These are phyloP conservation scores for Mycena sp. DNA, from an alignment of 1,284 basidiomycete species.

Conservation along the genomic window DNA sequence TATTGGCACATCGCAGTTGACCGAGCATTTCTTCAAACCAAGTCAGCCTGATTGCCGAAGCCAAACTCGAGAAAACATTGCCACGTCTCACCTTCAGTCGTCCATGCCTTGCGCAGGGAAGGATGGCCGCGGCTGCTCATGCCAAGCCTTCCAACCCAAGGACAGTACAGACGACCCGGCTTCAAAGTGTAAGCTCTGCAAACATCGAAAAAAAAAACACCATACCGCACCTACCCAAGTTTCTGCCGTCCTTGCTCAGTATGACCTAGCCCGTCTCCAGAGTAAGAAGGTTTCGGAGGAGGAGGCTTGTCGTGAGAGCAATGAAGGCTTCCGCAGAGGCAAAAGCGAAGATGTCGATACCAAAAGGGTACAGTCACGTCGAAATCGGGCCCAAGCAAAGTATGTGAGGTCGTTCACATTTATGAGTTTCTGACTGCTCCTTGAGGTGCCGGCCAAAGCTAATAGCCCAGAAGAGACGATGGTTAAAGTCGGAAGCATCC, in stretches of 20 bases:
- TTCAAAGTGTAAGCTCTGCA: background rate
- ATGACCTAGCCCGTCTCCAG: background rate
- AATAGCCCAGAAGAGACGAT: background rate
- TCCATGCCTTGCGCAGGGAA: background rate
- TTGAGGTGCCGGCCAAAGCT: background rate
- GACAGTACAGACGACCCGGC: background rate
- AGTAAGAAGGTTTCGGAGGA: background rate
- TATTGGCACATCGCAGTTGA: no score
- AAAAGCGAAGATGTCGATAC: background rate
- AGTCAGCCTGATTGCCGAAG: background rate
- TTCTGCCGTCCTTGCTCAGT: background rate
- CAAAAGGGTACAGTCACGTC: background rate
- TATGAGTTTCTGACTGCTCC: background rate
- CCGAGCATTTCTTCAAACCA: no score
- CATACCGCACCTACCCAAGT: background rate
- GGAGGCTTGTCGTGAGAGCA: background rate
- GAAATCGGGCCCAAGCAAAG: background rate
- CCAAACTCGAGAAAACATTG: constrained; percentile 7
- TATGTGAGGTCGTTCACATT: background rate
- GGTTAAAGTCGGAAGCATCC: background rate
- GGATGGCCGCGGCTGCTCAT: background rate
- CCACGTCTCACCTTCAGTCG: background rate
- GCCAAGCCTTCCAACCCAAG: background rate
- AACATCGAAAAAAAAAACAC: background rate
- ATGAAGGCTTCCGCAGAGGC: background rate